These are phyloP conservation scores for Calonectria leucothoes DNA, from an alignment of 2,329 filamentous ascomycete species.

Conservation along the genomic window DNA sequence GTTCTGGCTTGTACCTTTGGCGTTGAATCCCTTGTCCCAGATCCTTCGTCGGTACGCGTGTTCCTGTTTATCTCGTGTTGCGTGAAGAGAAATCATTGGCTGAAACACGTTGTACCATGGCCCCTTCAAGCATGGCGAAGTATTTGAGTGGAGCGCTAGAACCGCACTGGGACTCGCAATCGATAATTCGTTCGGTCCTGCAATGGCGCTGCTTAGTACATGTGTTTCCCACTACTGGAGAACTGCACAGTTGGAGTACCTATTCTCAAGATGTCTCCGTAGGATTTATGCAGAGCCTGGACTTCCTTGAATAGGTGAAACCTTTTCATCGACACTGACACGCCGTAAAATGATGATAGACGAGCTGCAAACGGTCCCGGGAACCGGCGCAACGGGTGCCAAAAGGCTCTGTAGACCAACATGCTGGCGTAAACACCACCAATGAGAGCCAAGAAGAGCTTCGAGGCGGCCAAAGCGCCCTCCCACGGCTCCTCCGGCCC, in stretches of 20 bases:
- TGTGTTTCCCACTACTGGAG: not conserved
- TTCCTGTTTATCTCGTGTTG: not conserved
- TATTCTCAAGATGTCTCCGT: conserved; percentile 15
- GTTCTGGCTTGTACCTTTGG: not conserved
- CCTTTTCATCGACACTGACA: not conserved
- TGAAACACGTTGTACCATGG: not conserved
- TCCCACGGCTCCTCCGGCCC: not conserved
- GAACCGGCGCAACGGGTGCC: conserved; percentile 8
- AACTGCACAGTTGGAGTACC: not conserved
- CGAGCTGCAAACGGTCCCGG: conserved; percentile 5
- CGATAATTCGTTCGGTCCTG: conserved; percentile 8
- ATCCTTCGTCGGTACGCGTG: not conserved
- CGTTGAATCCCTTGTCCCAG: conserved; percentile 3
- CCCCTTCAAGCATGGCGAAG: not conserved
- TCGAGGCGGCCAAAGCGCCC: not conserved
- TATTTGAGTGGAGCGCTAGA: not conserved
- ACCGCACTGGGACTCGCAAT: not conserved
- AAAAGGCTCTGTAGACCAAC: not conserved
- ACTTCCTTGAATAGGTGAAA: not conserved
- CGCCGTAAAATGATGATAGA: not conserved
- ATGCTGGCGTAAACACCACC: not conserved
- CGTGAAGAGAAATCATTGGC: not conserved
- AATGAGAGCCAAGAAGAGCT: not conserved
- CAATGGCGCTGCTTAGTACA: not conserved
- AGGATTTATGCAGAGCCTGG: not conserved